These are phyloP conservation scores for Pisolithus sp. DNA, from an alignment of 768 basidiomycete species.

Conservation along the genomic window DNA sequence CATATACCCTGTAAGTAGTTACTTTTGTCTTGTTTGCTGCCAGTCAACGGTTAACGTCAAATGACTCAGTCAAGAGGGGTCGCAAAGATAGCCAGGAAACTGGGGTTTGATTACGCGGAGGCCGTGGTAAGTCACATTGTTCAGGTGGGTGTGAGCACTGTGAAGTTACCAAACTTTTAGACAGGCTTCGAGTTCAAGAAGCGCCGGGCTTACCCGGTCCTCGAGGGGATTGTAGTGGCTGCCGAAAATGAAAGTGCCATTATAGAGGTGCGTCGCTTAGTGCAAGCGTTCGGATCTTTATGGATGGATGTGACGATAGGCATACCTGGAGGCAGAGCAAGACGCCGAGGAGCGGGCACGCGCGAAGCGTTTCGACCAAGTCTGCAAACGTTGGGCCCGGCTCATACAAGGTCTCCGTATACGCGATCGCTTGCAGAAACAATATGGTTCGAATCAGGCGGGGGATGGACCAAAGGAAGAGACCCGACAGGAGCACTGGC, in stretches of 20 bases:
- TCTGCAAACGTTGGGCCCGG: conserved; percentile 81
- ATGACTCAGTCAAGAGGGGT: conserved; percentile 66
- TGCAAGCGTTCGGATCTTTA: neutral
- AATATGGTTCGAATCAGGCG: conserved; percentile 45
- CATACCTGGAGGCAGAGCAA: conserved; percentile 77
- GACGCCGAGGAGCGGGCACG: conserved; percentile 72
- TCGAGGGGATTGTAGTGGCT: conserved; percentile 84
- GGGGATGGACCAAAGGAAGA: neutral
- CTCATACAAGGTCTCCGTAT: conserved; percentile 87
- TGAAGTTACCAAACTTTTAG: conserved; percentile 36
- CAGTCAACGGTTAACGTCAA: conserved; percentile 6
- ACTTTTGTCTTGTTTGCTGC: conserved; percentile 5
- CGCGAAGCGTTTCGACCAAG: conserved; percentile 69
- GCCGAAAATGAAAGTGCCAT: conserved; percentile 68
- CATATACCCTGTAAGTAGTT: conserved; percentile 82
- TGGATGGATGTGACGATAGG: conserved; percentile 40
- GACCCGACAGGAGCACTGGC: conserved; percentile 8
- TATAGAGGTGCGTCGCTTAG: conserved; percentile 54
- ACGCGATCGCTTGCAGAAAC: conserved; percentile 70
- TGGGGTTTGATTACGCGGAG: conserved; percentile 89
- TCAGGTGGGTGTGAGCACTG: conserved; percentile 4
- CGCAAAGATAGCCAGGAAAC: conserved; percentile 79
- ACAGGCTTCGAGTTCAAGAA: conserved; percentile 97
- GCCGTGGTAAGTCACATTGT: conserved; percentile 69
- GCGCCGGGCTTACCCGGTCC: conserved; percentile 76